These are phyloP conservation scores for Cladosporium sp. DNA, from an alignment of 2,329 filamentous ascomycete species.

Conservation along the genomic window DNA sequence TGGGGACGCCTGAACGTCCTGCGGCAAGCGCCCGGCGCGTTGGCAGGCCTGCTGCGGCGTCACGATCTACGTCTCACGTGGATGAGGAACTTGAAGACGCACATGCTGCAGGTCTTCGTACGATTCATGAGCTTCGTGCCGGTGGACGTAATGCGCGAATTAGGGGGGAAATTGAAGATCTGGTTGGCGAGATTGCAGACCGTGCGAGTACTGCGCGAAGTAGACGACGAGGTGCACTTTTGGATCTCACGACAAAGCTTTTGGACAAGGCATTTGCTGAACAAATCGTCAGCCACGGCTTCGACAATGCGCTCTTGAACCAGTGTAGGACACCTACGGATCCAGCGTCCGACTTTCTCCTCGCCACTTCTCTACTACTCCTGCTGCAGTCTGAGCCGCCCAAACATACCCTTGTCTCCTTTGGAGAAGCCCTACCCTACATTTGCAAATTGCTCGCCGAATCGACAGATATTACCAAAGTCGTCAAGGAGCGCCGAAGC, in stretches of 20 bases:
- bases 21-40: conserved; percentile 28
- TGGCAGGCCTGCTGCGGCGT: conserved; percentile 21
- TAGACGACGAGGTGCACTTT: conserved; percentile 54
- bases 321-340: conserved; percentile 54
- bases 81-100: conserved; percentile 49
- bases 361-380: conserved; percentile 64
- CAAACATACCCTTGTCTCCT: conserved; percentile 62
- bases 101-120: conserved; percentile 51
- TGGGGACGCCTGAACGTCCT: conserved; percentile 28
- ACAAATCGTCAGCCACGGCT: conserved; percentile 73
- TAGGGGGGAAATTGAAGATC: conserved; percentile 55
- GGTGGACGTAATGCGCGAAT: conserved; percentile 61
- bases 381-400: conserved; percentile 64
- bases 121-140: conserved; percentile 63
- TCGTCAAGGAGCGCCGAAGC: conserved; percentile 65
- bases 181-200: conserved; percentile 62
- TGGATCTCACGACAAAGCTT: conserved; percentile 59
- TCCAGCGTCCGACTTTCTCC: conserved; percentile 58
- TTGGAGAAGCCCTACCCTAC: conserved; percentile 38
- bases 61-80: conserved; percentile 29
- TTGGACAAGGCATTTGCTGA: conserved; percentile 63
- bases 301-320: conserved; percentile 68
- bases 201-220: conserved; percentile 45
- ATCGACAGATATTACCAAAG: conserved; percentile 57
- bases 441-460: conserved; percentile 58